Conservation (phyloP, 2,329 filamentous ascomycete species). For the Aspergillus sclerotialis region DNA sequence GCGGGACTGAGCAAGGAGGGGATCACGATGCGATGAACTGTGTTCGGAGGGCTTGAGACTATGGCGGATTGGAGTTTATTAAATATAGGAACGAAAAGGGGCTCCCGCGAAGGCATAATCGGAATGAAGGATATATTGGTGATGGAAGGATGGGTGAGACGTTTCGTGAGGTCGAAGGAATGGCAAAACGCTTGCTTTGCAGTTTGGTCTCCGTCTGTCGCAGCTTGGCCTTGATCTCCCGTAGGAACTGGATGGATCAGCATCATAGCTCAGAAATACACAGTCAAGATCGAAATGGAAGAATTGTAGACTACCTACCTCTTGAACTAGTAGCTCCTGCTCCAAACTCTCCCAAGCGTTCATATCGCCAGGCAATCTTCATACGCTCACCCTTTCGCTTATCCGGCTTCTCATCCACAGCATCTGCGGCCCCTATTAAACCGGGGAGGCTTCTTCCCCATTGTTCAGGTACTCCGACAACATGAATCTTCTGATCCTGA, state of each 20-base stretch:
- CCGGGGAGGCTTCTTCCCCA: slow-evolving; percentile 85
- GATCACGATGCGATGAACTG: slow-evolving; percentile 74
- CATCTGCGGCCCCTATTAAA: slow-evolving; percentile 47
- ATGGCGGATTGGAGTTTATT: slow-evolving; percentile 51
- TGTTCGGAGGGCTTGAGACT: slow-evolving; percentile 49
- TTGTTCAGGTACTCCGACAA: slow-evolving; percentile 68
- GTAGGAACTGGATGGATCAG: slow-evolving; percentile 21
- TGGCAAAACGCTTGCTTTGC: slow-evolving; percentile 56
- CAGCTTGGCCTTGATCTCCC: slow-evolving; percentile 37
- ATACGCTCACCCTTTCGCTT: slow-evolving; percentile 63
- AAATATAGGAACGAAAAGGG: slow-evolving; percentile 61
- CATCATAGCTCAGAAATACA: background rate
- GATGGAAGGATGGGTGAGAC: slow-evolving; percentile 51
- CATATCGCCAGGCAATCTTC: slow-evolving; percentile 99
- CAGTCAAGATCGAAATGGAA: background rate
- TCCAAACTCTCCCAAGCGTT: slow-evolving; percentile 67
- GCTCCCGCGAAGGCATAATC: slow-evolving; percentile 33
- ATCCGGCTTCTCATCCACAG: slow-evolving; percentile 36
- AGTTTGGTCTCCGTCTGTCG: slow-evolving; percentile 17
- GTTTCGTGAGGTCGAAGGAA: slow-evolving; percentile 63
- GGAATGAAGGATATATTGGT: slow-evolving; percentile 49
- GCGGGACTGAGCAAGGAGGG: slow-evolving; percentile 82
- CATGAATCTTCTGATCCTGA: slow-evolving; percentile 82
- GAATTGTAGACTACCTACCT: slow-evolving; percentile 48
- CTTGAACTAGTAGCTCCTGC: slow-evolving; percentile 47